phyloP scores from a whole-genome alignment of 768 basidiomycete genomes.

The Serendipita vermifera region DNA sequence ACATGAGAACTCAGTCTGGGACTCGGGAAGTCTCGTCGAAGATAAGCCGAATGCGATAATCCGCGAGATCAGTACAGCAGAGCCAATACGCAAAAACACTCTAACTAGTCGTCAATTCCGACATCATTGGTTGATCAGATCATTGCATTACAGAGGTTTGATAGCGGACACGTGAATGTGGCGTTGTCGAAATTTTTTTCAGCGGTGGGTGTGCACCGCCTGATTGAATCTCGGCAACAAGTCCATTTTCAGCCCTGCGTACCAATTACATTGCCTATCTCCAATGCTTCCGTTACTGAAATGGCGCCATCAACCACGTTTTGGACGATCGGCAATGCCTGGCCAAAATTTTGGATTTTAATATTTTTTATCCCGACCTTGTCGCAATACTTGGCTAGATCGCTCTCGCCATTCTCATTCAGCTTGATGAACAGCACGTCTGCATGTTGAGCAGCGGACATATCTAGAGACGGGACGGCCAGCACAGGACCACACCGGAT shows the following conservation, averaged over 20 bases:
- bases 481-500: too few species aligned
- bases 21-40: too few species aligned
- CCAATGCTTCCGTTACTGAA: not conserved
- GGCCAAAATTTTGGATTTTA: conserved; percentile 57
- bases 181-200: too few species aligned
- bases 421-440: conserved; percentile 92
- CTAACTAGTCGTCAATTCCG: too few species aligned
- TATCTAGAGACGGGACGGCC: too few species aligned
- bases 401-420: conserved; percentile 66
- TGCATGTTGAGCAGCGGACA: conserved; percentile 85
- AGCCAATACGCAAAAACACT: too few species aligned
- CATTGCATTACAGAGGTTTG: too few species aligned
- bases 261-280: not conserved
- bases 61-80: too few species aligned
- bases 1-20: too few species aligned
- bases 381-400: conserved; percentile 71
- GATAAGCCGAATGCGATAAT: too few species aligned
- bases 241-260: not conserved
- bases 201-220: not conserved
- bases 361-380: conserved; percentile 68
- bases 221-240: not conserved
- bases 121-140: too few species aligned
- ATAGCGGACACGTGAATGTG: too few species aligned
- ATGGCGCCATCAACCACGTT: not conserved
- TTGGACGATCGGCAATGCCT: conserved; percentile 29